phyloP scores from a whole-genome alignment of 1,284 basidiomycete species.

The Bjerkandera adusta region DNA sequence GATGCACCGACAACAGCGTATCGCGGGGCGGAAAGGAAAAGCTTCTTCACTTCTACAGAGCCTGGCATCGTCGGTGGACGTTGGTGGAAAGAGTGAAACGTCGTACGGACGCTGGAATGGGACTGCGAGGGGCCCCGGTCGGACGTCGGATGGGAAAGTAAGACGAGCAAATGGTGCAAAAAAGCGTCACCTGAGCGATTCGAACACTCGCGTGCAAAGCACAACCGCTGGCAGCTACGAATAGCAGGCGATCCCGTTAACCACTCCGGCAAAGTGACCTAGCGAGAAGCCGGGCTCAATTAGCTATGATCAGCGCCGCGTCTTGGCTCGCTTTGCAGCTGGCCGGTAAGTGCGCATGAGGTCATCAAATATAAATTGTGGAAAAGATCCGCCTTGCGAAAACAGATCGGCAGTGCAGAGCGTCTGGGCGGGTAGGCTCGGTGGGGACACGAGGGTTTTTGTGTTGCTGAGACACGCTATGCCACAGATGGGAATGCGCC shows the following conservation, averaged over 20 bases:
- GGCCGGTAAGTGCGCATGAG: too few species aligned
- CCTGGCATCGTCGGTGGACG: constrained; percentile 20
- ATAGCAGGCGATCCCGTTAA: constrained; percentile 89
- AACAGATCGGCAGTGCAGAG: too few species aligned
- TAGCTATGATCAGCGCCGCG: too few species aligned
- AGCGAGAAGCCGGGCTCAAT: too few species aligned
- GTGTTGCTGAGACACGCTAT: too few species aligned
- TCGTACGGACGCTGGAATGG: not conserved
- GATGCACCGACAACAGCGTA: constrained; percentile 82
- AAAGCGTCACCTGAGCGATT: constrained; percentile 79
- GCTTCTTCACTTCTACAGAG: constrained; percentile 41
- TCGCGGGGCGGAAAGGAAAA: constrained; percentile 60
- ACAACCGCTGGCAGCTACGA: constrained; percentile 56
- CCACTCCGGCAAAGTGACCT: constrained; percentile 84
- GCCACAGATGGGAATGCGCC: too few species aligned
- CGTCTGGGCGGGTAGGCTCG: too few species aligned
- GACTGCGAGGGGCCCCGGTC: not conserved
- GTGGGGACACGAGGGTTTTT: too few species aligned
- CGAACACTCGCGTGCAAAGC: constrained; percentile 82
- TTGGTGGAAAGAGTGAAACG: not conserved
- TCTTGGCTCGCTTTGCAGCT: too few species aligned
- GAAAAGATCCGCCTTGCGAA: too few species aligned
- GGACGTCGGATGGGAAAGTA: not conserved
- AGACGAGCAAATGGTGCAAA: constrained; percentile 30
- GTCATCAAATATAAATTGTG: too few species aligned